Evolutionary conservation across 805 yeast species (phyloP).

Genomic region (Saturnispora galanensis): DNA sequence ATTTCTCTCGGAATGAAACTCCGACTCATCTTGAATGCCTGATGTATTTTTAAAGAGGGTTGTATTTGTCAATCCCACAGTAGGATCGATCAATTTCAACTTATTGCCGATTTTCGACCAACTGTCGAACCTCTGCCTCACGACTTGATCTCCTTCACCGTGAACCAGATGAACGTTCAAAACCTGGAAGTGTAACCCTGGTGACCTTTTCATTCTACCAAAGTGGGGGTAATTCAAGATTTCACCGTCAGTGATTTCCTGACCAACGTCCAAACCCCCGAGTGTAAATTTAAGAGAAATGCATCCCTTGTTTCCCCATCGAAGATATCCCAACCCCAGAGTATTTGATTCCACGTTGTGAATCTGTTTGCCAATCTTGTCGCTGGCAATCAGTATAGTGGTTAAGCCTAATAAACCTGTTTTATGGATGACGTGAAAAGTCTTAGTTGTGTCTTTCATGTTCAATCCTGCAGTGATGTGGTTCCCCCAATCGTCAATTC

Average conservation of each 20-base stretch:
- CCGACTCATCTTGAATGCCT: constrained; percentile 3
- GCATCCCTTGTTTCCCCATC: constrained; percentile 60
- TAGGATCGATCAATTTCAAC: constrained; percentile 10
- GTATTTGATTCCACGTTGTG: constrained; percentile 31
- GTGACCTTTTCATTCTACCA: constrained; percentile 9
- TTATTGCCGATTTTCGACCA: constrained; percentile 12
- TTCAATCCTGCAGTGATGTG: constrained; percentile 19
- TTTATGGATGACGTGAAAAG: constrained; percentile 30
- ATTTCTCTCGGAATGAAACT: constrained; percentile 2
- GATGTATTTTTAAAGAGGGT: constrained; percentile 3
- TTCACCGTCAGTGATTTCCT: background rate
- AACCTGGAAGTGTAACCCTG: constrained; percentile 27
- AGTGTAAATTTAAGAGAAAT: constrained; percentile 34
- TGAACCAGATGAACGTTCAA: constrained; percentile 48
- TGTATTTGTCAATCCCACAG: constrained; percentile 7
- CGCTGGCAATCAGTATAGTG: constrained; percentile 32
- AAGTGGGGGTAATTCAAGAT: background rate
- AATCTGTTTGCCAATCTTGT: constrained; percentile 28
- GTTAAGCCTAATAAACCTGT: constrained; percentile 46
- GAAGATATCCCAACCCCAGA: constrained; percentile 38
- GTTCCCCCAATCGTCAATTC: constrained; percentile 28
- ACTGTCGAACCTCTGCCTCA: constrained; percentile 12
- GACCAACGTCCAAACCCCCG: constrained; percentile 21
- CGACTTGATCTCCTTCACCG: constrained; percentile 28
- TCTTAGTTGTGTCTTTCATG: constrained; percentile 8